Base-by-base conservation (phyloP, 2,329 filamentous ascomycete species). In the Rugonectria rugulosa region DNA sequence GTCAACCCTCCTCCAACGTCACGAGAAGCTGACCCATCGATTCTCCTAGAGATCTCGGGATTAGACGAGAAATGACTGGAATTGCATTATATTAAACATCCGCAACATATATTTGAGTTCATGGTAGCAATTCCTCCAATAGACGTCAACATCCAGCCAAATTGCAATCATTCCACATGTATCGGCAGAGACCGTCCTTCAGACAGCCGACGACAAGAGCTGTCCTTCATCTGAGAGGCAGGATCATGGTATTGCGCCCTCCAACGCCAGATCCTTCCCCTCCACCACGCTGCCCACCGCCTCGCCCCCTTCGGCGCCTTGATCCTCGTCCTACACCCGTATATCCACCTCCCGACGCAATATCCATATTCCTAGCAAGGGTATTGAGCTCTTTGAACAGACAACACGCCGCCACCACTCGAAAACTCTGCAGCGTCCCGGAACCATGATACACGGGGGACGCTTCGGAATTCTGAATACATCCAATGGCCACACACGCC, bases 381-480 rank as follows among this genome's bases (percentile, higher is more conserved):
- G 36, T 55, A 34, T 66, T 66, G 8, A 68, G 45, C 29, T 68
- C 65, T 32, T 64, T 67, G 27, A 68, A 8, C 23, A 77, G 61
- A 49, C 72, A 75, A 24, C 71, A 65, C 11, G 73, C 74, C 2
- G 75, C 73, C 38, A 77, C 68, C 1, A 76, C 67, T 21, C 68
- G 67, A 57, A 77, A 77, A 40, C 75, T 76, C 38, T 71, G 42
- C 8, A 76, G 59, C 27, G 68, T 57, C 0, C 47, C 57, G 1
- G 57, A 63, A 4, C 57, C 58, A 3, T 58, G 45, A 11, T 66
- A 57, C 31, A 47, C 8, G 1, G 40, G 11, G 2, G 57, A 34
- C 6, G 40, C 45, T 1, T 19, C 31, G 20, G 45, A 46, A 8
- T 44, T 53, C 29, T 41, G 60, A 20, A 56, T 54, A 29, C 63